Conservation (phyloP, 495 filamentous ascomycete genomes). For the Penicillium fimorum region DNA sequence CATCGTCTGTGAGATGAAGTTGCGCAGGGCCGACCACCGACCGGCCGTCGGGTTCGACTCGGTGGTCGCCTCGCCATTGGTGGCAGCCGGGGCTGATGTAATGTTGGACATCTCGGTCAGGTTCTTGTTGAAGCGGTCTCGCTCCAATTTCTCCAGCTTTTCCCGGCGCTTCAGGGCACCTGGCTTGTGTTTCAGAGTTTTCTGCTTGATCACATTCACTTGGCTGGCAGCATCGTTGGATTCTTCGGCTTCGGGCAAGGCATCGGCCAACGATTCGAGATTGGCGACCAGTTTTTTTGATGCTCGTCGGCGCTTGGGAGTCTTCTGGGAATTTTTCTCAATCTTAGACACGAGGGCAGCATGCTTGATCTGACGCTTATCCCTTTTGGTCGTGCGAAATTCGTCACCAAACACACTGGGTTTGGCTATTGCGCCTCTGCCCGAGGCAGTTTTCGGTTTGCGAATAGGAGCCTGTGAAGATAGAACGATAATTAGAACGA, state of each 20-base stretch:
- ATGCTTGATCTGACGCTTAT: constrained; percentile 76
- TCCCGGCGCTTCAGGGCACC: constrained; percentile 84
- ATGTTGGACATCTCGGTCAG: constrained; percentile 60
- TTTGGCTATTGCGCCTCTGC: constrained; percentile 28
- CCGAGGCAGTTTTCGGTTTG: constrained; percentile 27
- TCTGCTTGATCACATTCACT: constrained; percentile 58
- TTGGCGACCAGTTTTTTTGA: constrained; percentile 75
- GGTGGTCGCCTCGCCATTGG: constrained; percentile 13
- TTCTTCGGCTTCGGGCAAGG: constrained; percentile 58
- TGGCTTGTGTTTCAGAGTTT: constrained; percentile 67
- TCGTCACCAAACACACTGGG: constrained; percentile 36
- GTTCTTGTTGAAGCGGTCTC: constrained; percentile 77
- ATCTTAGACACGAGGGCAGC: constrained; percentile 72
- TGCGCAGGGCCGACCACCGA: constrained; percentile 67
- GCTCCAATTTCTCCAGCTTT: constrained; percentile 71
- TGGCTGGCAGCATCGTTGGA: constrained; percentile 36
- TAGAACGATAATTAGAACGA: constrained; percentile 14
- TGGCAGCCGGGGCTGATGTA: constrained; percentile 18
- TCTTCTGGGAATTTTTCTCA: constrained; percentile 55
- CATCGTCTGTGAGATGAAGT: constrained; percentile 70
- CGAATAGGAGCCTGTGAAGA: constrained; percentile 31
- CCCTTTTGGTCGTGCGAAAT: constrained; percentile 67
- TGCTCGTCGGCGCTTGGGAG: constrained; percentile 61
- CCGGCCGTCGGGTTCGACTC: constrained; percentile 46
- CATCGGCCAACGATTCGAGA: constrained; percentile 73